Conservation (phyloP, 2,329 filamentous ascomycete species). For the Malbranchea cinnamomea region DNA sequence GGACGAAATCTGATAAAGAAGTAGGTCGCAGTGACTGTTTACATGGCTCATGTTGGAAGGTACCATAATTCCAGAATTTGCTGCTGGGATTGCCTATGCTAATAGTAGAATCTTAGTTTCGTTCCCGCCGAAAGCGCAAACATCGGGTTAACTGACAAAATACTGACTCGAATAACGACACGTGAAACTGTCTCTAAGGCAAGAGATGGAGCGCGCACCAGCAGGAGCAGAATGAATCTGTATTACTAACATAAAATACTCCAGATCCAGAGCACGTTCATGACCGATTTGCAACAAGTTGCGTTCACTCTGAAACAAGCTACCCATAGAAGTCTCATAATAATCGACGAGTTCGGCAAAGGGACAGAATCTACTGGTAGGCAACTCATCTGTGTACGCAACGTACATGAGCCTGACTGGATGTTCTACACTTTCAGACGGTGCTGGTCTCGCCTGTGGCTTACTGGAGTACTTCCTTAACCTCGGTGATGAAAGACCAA, state of each 20-base stretch:
- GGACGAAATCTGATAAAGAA: slow-evolving; percentile 5
- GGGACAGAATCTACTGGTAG: slow-evolving; percentile 45
- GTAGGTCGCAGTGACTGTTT: slow-evolving; percentile 66
- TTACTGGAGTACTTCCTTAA: slow-evolving; percentile 43
- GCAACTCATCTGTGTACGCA: slow-evolving; percentile 5
- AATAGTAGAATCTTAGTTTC: slow-evolving; percentile 57
- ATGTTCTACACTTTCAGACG: slow-evolving; percentile 30
- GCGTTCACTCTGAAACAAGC: slow-evolving; percentile 60
- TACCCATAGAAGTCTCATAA: slow-evolving; percentile 60
- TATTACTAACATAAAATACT: slow-evolving; percentile 3
- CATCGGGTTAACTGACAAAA: slow-evolving; percentile 83
- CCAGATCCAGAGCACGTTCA: slow-evolving; percentile 50
- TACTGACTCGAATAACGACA: slow-evolving; percentile 72
- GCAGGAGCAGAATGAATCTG: not conserved
- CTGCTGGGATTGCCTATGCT: not conserved
- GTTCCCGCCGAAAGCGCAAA: slow-evolving; percentile 64
- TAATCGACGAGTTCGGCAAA: slow-evolving; percentile 88
- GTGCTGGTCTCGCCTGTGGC: slow-evolving; percentile 48
- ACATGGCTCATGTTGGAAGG: slow-evolving; percentile 74
- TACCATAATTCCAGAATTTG: slow-evolving; percentile 12
- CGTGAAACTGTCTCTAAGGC: slow-evolving; percentile 49
- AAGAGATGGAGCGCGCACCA: slow-evolving; percentile 3
- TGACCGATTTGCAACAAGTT: slow-evolving; percentile 79
- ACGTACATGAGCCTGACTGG: not conserved
- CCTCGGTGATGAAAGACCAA: slow-evolving; percentile 36